phyloP scores from a whole-genome alignment of 148 eudicot species.

The Polygonum maritimum region DNA sequence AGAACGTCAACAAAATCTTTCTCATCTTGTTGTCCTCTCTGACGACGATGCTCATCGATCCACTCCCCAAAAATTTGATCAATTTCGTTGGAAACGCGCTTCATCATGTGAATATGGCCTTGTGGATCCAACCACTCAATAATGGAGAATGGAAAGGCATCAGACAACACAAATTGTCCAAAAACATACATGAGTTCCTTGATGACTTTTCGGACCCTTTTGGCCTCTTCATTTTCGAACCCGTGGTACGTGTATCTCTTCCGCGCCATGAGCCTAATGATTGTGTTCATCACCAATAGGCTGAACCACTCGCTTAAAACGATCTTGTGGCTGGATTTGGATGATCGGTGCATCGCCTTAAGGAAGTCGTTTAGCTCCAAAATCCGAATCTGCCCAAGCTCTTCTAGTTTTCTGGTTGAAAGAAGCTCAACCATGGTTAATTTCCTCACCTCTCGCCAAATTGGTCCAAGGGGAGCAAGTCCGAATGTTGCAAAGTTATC shows the following conservation, averaged over 20 bases:
- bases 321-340: neutral
- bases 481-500: slow-evolving; percentile 13
- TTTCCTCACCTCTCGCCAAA: slow-evolving; percentile 18
- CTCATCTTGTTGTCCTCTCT: neutral
- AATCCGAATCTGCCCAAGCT: neutral
- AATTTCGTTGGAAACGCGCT: slow-evolving; percentile 7
- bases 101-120: slow-evolving; percentile 4
- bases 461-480: slow-evolving; percentile 13
- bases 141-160: slow-evolving; percentile 16
- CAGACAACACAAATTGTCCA: slow-evolving; percentile 14
- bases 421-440: slow-evolving; percentile 13
- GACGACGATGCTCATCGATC: slow-evolving; percentile 14
- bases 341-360: neutral
- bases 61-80: slow-evolving; percentile 14
- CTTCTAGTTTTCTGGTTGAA: slow-evolving; percentile 4
- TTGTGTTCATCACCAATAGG: slow-evolving; percentile 13
- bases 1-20: slow-evolving; percentile 22
- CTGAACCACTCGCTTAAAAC: slow-evolving; percentile 10
- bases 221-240: neutral
- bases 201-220: slow-evolving; percentile 8
- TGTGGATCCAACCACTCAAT: slow-evolving; percentile 16
- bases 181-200: slow-evolving; percentile 12
- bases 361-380: slow-evolving; percentile 10
- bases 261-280: slow-evolving; percentile 13
- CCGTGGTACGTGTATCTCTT: slow-evolving; percentile 13